Conservation (phyloP, 139 green algal species). For the Volvox africanus region DNA sequence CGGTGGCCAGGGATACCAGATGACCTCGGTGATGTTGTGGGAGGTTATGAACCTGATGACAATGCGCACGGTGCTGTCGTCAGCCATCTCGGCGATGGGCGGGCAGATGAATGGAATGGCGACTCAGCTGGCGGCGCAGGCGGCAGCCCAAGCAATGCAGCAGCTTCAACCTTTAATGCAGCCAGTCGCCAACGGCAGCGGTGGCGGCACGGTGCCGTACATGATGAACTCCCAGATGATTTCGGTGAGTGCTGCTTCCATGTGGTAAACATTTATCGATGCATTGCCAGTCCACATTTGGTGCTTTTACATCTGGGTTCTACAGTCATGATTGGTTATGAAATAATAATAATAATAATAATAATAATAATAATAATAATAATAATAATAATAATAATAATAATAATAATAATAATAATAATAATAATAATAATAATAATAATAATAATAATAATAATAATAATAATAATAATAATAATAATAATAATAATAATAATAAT, state of each 20-base stretch:
- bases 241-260: conserved; percentile 16
- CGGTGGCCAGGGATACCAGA: conserved; percentile 29
- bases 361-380: too few species aligned
- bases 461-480: too few species aligned
- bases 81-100: conserved; percentile 47
- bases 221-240: conserved; percentile 47
- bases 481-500: too few species aligned
- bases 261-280: too few species aligned
- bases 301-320: too few species aligned
- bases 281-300: too few species aligned
- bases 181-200: neutral
- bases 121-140: conserved; percentile 53
- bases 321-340: too few species aligned
- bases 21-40: conserved; percentile 53
- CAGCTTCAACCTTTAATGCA: neutral
- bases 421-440: too few species aligned
- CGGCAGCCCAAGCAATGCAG: conserved; percentile 39
- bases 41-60: conserved; percentile 56
- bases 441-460: too few species aligned
- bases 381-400: too few species aligned
- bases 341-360: too few species aligned
- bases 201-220: conserved; percentile 10
- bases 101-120: conserved; percentile 58
- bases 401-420: too few species aligned
- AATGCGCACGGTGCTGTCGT: conserved; percentile 52